Conservation (phyloP, 352 stramenopile species). For the Pythium sp. region DNA sequence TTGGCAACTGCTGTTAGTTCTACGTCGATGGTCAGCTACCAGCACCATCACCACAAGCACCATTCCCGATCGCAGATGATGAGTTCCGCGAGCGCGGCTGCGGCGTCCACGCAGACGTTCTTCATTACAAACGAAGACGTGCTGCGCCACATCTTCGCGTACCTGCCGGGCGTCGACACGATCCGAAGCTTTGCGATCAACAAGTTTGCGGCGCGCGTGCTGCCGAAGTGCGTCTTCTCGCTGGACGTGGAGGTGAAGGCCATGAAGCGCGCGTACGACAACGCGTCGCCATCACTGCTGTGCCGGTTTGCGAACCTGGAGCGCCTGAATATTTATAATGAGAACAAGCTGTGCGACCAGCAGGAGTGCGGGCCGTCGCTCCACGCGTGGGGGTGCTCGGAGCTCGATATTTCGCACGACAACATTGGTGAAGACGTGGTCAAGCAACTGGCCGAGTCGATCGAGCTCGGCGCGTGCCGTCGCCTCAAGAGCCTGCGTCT, state of each 20-base stretch:
- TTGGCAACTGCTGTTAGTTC: background rate
- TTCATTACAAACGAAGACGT: slow-evolving; percentile 75
- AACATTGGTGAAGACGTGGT: slow-evolving; percentile 58
- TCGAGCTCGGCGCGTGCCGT: slow-evolving; percentile 36
- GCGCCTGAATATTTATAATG: slow-evolving; percentile 22
- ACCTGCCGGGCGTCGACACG: slow-evolving; percentile 61
- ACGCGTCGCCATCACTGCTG: slow-evolving; percentile 26
- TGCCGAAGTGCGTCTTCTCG: slow-evolving; percentile 47
- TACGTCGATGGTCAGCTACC: slow-evolving; percentile 20
- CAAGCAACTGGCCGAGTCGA: slow-evolving; percentile 33
- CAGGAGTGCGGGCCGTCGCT: slow-evolving; percentile 26
- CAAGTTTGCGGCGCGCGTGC: slow-evolving; percentile 50
- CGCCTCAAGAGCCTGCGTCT: slow-evolving; percentile 53
- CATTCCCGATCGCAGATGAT: slow-evolving; percentile 9
- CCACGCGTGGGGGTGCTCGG: slow-evolving; percentile 58
- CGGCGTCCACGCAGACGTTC: slow-evolving; percentile 32
- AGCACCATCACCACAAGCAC: slow-evolving; percentile 8
- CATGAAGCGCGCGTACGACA: slow-evolving; percentile 30
- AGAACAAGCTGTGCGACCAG: slow-evolving; percentile 26
- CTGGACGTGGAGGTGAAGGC: slow-evolving; percentile 51
- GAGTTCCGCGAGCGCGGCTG: background rate
- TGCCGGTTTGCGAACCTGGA: slow-evolving; percentile 52
- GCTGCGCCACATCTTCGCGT: slow-evolving; percentile 64
- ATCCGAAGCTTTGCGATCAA: slow-evolving; percentile 63
- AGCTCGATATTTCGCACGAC: slow-evolving; percentile 51